Conservation (phyloP, 805 yeast species). For the Sugiyamaella boreocaroliniensis region DNA sequence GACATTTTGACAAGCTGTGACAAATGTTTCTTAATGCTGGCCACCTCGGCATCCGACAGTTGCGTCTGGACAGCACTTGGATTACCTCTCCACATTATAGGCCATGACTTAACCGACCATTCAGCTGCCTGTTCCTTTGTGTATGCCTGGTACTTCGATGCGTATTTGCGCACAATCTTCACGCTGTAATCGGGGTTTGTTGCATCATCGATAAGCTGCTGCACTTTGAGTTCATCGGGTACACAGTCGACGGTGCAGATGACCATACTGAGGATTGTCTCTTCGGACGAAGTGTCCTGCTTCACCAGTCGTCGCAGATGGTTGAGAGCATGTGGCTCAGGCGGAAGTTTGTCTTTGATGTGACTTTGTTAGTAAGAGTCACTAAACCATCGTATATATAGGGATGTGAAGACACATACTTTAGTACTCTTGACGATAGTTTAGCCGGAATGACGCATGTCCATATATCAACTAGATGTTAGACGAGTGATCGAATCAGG, state of each 20-base stretch:
- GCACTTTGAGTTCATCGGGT: slow-evolving; percentile 20
- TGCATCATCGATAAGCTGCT: slow-evolving; percentile 1
- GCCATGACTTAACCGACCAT: slow-evolving; percentile 74
- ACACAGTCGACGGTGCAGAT: slow-evolving; percentile 41
- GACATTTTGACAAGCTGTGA: slow-evolving; percentile 26
- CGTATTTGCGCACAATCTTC: slow-evolving; percentile 22
- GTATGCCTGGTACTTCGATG: slow-evolving; percentile 61
- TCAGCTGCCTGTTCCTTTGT: slow-evolving; percentile 56
- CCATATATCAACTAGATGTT: slow-evolving; percentile 27
- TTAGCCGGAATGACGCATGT: slow-evolving; percentile 28
- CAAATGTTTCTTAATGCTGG: slow-evolving; percentile 33
- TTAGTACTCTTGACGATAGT: slow-evolving; percentile 22
- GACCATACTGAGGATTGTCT: slow-evolving; percentile 33
- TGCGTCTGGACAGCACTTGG: slow-evolving; percentile 47
- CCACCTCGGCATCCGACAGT: slow-evolving; percentile 42
- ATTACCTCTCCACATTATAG: slow-evolving; percentile 89
- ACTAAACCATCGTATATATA: no score
- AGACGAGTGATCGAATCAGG: background rate
- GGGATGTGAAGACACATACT: slow-evolving; percentile 15
- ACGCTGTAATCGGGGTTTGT: background rate
- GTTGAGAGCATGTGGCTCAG: slow-evolving; percentile 26
- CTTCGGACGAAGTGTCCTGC: slow-evolving; percentile 3
- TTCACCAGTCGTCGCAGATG: slow-evolving; percentile 34
- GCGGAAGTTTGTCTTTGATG: slow-evolving; percentile 27
- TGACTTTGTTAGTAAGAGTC: slow-evolving; percentile 10